Evolutionary conservation across 345 rosid genomes (phyloP).

Genomic region (Bruguiera sexangula): DNA sequence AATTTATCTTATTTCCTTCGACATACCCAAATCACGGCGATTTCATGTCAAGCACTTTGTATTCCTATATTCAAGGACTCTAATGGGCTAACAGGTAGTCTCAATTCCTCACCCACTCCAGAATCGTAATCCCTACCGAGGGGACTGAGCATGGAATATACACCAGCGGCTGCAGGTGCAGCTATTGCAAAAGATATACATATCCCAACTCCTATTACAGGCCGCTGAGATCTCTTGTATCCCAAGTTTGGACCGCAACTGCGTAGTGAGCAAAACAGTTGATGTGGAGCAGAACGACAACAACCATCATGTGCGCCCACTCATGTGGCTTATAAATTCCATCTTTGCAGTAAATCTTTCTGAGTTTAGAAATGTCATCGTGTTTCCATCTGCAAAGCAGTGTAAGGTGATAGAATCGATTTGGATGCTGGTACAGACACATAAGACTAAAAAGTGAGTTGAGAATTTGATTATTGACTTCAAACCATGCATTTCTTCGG

Average conservation of each 20-base stretch:
- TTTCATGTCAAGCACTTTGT: too few relatives aligned
- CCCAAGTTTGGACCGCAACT: slow-evolving; percentile 85
- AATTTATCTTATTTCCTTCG: too few relatives aligned
- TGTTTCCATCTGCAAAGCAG: slow-evolving; percentile 77
- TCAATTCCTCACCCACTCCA: slow-evolving; percentile 58
- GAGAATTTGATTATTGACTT: slow-evolving; percentile 91
- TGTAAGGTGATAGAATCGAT: slow-evolving; percentile 73
- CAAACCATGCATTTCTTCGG: slow-evolving; percentile 80
- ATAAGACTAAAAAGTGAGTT: slow-evolving; percentile 85
- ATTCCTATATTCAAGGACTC: too few relatives aligned
- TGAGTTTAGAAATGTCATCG: slow-evolving; percentile 57
- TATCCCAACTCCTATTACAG: slow-evolving; percentile 79
- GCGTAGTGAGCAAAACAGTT: slow-evolving; percentile 97
- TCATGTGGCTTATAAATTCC: slow-evolving; percentile 91
- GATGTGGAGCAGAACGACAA: slow-evolving; percentile 63
- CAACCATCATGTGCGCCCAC: slow-evolving; percentile 88
- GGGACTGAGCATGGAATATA: slow-evolving; percentile 75
- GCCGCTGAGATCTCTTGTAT: slow-evolving; percentile 73
- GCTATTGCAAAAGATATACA: slow-evolving; percentile 81
- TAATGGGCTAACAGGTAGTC: not conserved
- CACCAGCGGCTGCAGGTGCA: slow-evolving; percentile 82
- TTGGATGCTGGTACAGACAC: slow-evolving; percentile 92
- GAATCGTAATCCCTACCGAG: slow-evolving; percentile 76
- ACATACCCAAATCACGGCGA: too few relatives aligned
- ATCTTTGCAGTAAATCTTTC: slow-evolving; percentile 80